Percentiles rank a stretch among this genome's conserved stretches.
phyloP scores from a whole-genome alignment of 176 grass and related monocot genomes.

The Cenchrus purpureus region DNA sequence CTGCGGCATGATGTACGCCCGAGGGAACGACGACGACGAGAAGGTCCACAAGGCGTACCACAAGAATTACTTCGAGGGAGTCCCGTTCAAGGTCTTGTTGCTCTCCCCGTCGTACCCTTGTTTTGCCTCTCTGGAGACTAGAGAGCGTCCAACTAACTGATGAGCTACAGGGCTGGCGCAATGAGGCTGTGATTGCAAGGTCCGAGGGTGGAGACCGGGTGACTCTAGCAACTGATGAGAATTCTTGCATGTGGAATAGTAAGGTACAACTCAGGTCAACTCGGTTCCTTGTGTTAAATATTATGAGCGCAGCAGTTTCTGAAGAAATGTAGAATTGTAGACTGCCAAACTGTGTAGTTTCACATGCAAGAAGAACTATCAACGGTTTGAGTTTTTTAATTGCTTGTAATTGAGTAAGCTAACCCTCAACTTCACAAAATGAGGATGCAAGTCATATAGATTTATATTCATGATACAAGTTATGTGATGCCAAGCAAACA shows the following conservation, averaged over 20 bases:
- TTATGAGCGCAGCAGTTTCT: background rate
- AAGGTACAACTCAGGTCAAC: conserved; percentile 38
- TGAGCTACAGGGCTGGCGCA: conserved; percentile 66
- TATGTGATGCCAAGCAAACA: conserved; percentile 25
- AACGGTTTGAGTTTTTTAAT: background rate
- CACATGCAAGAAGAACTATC: background rate
- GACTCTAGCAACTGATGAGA: conserved; percentile 43
- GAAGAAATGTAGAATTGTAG: conserved; percentile 39
- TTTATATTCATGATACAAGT: background rate
- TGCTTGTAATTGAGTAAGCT: background rate
- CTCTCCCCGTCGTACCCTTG: background rate
- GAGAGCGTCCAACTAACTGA: conserved; percentile 2
- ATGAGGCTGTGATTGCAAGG: conserved; percentile 63
- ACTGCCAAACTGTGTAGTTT: background rate
- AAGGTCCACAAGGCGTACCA: conserved; percentile 78
- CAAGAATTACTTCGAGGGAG: conserved; percentile 71
- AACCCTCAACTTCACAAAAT: background rate
- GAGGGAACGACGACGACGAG: conserved; percentile 76
- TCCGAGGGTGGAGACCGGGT: conserved; percentile 52
- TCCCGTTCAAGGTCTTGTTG: conserved; percentile 66
- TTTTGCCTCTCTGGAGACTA: background rate
- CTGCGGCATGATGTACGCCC: conserved; percentile 86
- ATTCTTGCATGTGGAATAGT: conserved; percentile 51
- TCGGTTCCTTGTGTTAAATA: conserved; percentile 2
- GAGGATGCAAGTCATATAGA: background rate